A percentile compares a stretch with the other conserved stretches of the same genome.
Evolutionary conservation across 768 basidiomycete genomes (phyloP).

Genomic region (Rhodotorula diobovata): DNA sequence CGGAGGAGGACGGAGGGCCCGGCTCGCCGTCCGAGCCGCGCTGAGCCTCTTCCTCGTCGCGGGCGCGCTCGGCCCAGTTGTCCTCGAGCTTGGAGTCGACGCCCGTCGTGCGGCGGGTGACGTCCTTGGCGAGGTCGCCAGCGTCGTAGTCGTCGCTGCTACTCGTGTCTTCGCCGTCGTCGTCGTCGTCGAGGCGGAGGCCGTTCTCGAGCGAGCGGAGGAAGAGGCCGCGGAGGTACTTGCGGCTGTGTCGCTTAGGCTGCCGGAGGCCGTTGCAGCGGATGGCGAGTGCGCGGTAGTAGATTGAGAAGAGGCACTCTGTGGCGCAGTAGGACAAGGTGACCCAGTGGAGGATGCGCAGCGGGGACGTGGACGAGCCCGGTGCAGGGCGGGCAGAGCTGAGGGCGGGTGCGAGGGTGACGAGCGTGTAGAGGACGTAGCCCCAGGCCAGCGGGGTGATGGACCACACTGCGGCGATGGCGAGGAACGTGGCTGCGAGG

Average conservation of each 20-base stretch:
- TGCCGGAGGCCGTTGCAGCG: constrained; percentile 18
- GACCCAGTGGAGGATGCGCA: constrained; percentile 24
- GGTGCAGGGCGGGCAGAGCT: constrained; percentile 1
- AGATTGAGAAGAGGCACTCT: constrained; percentile 37
- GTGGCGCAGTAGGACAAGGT: constrained; percentile 24
- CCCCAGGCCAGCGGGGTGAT: constrained; percentile 35
- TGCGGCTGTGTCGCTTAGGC: constrained; percentile 24
- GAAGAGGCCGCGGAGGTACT: constrained; percentile 34
- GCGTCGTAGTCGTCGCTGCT: constrained; percentile 1
- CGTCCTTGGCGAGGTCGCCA: neutral
- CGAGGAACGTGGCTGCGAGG: neutral
- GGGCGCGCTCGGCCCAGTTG: no score
- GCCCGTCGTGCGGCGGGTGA: no score
- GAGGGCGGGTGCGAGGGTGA: constrained; percentile 7
- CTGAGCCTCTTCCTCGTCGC: constrained; percentile 8
- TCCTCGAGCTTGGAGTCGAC: no score
- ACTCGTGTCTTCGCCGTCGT: neutral
- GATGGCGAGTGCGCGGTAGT: constrained; percentile 35
- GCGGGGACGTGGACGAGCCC: neutral
- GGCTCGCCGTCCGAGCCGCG: neutral
- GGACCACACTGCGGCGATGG: constrained; percentile 34
- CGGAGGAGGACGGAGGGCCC: no score
- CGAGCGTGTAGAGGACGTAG: constrained; percentile 37
- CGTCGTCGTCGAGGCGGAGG: constrained; percentile 22
- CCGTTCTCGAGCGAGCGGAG: constrained; percentile 41